Percentiles rank a stretch among this genome's conserved stretches.
These are phyloP conservation scores for Metschnikowia henanensis DNA, from an alignment of 805 yeast genomes.

Conservation along the genomic window DNA sequence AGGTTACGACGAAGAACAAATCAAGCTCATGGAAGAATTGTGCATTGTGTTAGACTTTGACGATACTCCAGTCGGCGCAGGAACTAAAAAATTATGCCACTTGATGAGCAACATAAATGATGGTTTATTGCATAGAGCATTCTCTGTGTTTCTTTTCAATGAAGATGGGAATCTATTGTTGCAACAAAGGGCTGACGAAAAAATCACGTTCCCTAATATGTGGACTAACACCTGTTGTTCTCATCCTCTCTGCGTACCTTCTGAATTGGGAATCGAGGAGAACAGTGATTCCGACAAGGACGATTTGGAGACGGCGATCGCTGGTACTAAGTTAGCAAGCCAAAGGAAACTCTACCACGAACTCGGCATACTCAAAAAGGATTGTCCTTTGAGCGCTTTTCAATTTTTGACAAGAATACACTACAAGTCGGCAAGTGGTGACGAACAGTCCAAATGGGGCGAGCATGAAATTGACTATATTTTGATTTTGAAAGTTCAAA, in stretches of 20 bases:
- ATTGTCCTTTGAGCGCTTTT: conserved; percentile 66
- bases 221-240: conserved; percentile 99
- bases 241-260: conserved; percentile 84
- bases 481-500: conserved; percentile 63
- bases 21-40: conserved; percentile 91
- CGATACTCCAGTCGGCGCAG: conserved; percentile 89
- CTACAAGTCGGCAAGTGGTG: conserved; percentile 80
- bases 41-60: conserved; percentile 91
- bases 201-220: conserved; percentile 93
- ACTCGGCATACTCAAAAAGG: conserved; percentile 70
- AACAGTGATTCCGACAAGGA: conserved; percentile 19
- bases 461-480: conserved; percentile 98
- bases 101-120: conserved; percentile 81
- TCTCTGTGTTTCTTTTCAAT: conserved; percentile 91
- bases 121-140: conserved; percentile 93
- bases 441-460: conserved; percentile 73
- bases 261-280: conserved; percentile 64
- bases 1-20: conserved; percentile 94
- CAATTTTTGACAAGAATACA: conserved; percentile 91
- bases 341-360: conserved; percentile 92
- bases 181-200: conserved; percentile 96
- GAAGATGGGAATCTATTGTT: conserved; percentile 71
- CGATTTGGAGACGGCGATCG: conserved; percentile 56
- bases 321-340: conserved; percentile 87
- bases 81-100: conserved; percentile 88